Percentiles rank a stretch among this genome's conserved stretches.
Evolutionary conservation across 2,329 filamentous ascomycete species (phyloP).

Genomic region (Harringtonia lauricola): DNA sequence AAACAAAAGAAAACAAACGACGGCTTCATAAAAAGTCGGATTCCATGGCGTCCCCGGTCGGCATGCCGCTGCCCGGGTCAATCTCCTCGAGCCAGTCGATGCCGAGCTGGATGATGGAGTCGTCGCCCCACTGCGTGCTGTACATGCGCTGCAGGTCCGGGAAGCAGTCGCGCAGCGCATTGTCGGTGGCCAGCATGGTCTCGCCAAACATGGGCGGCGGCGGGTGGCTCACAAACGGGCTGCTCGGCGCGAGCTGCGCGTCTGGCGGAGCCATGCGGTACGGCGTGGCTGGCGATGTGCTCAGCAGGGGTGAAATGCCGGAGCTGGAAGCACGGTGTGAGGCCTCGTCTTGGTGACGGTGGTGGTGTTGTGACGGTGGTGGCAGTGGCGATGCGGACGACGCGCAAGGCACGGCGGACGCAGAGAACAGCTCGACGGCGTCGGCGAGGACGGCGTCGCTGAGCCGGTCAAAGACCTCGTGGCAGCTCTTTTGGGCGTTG

Average conservation of each 20-base stretch:
- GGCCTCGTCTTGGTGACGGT: no score
- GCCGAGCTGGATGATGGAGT: constrained; percentile 3
- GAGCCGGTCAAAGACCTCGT: constrained; percentile 29
- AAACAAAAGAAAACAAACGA: no score
- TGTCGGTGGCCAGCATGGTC: constrained; percentile 21
- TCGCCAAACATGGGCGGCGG: neutral
- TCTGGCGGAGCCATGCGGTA: no score
- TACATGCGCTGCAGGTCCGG: constrained; percentile 12
- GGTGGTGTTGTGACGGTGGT: no score
- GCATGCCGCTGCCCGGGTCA: neutral
- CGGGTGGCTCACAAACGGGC: no score
- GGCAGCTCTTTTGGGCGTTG: constrained; percentile 26
- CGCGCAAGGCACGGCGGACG: no score
- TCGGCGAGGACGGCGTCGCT: constrained; percentile 30
- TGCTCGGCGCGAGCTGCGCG: neutral
- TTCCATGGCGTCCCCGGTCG: neutral
- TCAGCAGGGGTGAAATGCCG: no score
- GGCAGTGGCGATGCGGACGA: no score
- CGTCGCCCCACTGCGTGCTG: constrained; percentile 4
- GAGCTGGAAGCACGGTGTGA: no score
- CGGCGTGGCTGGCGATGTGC: no score
- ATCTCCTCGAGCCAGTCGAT: constrained; percentile 5
- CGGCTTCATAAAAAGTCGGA: neutral
- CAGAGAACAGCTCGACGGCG: constrained; percentile 19
- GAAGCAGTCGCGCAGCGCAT: constrained; percentile 26